Conservation (phyloP, 1,284 basidiomycete genomes). For the Papiliotrema laurentii region DNA sequence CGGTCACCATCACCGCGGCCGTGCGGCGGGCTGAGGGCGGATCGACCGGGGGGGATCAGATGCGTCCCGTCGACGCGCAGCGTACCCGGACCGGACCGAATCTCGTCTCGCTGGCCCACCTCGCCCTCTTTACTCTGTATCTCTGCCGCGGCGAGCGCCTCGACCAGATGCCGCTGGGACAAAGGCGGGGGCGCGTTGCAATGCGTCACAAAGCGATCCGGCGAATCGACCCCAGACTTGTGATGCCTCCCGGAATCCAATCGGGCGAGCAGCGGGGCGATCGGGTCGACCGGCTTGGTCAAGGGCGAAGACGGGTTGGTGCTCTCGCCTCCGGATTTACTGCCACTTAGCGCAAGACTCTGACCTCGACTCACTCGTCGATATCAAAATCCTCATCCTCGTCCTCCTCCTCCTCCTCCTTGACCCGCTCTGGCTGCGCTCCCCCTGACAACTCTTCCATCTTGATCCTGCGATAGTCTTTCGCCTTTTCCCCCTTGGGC, state of each 20-base stretch:
- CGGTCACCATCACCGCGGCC: neutral
- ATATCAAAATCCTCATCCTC: constrained; percentile 83
- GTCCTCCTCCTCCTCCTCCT: constrained; percentile 54
- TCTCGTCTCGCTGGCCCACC: constrained; percentile 55
- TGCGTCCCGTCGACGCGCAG: constrained; percentile 50
- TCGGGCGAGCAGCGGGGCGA: neutral
- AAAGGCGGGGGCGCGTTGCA: constrained; percentile 57
- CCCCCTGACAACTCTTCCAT: constrained; percentile 8
- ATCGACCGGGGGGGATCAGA: constrained; percentile 55
- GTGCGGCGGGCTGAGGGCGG: neutral
- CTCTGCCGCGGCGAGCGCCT: constrained; percentile 27
- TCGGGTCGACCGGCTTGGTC: constrained; percentile 2
- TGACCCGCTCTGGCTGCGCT: constrained; percentile 51
- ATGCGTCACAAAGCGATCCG: constrained; percentile 67
- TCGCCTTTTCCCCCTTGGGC: constrained; percentile 49
- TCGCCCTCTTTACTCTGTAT: constrained; percentile 42
- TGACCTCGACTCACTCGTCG: constrained; percentile 69
- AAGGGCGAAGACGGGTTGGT: constrained; percentile 19
- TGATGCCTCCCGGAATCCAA: neutral
- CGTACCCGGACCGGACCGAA: constrained; percentile 51
- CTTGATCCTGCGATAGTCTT: constrained; percentile 38
- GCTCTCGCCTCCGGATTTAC: constrained; percentile 29
- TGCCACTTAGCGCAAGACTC: constrained; percentile 20
- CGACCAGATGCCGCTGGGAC: constrained; percentile 49
- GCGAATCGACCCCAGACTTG: constrained; percentile 61